phyloP scores from a whole-genome alignment of 441 rosid genomes.

The Gossypium trilobum region DNA sequence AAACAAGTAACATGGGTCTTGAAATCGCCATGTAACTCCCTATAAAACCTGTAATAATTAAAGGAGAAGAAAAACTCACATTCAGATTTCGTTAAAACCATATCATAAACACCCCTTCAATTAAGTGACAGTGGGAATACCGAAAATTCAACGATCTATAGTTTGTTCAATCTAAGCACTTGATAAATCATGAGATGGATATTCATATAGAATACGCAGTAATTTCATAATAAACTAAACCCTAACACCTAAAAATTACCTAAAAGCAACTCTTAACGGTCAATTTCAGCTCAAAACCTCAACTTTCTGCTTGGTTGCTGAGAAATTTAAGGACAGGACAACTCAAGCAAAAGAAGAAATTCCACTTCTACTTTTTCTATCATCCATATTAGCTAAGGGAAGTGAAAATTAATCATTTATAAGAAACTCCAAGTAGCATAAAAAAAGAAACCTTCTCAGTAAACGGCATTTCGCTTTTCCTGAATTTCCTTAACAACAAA shows the following conservation, averaged over 20 bases:
- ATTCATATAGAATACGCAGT: not conserved
- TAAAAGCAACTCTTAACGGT: not conserved
- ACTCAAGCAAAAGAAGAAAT: not conserved
- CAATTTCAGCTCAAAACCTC: not conserved
- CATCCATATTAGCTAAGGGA: not conserved
- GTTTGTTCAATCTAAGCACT: not conserved
- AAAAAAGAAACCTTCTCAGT: not conserved
- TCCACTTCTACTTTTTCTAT: not conserved
- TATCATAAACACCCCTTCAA: not conserved
- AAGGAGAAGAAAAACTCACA: not conserved
- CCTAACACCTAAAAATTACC: not conserved
- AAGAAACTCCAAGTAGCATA: not conserved
- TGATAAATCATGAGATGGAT: not conserved
- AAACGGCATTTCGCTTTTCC: not conserved
- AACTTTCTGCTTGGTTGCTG: not conserved
- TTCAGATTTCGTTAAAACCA: not conserved
- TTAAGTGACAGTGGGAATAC: not conserved
- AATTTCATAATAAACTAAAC: not conserved
- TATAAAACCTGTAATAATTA: conserved; percentile 30
- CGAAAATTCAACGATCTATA: not conserved
- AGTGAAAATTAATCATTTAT: not conserved
- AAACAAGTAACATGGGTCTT: conserved; percentile 64
- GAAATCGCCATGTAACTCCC: conserved; percentile 37
- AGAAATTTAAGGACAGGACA: not conserved
- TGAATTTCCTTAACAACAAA: not conserved